Conservation (phyloP, 176 grass and related monocot genomes). For the Oryza officinalis region DNA sequence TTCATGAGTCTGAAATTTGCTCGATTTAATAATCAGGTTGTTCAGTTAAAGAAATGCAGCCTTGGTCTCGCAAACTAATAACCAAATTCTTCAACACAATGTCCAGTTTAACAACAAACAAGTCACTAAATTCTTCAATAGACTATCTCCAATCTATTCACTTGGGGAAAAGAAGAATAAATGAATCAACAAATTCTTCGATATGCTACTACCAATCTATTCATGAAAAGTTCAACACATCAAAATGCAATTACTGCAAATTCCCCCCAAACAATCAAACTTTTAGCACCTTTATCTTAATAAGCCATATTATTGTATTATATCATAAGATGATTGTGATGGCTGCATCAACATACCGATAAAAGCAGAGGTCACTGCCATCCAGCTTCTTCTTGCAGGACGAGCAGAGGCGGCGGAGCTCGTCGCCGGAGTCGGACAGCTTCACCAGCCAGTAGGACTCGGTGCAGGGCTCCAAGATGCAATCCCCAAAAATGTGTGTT, state of each 20-base stretch:
- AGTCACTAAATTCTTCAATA: too few relatives aligned
- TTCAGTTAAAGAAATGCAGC: not conserved
- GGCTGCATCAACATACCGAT: slow-evolving; percentile 46
- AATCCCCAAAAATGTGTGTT: slow-evolving; percentile 92
- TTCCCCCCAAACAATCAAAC: not conserved
- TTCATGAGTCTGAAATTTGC: not conserved
- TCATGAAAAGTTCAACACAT: slow-evolving; percentile 5
- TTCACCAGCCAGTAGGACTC: slow-evolving; percentile 66
- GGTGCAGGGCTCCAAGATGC: slow-evolving; percentile 71
- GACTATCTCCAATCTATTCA: not conserved
- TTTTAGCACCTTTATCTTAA: not conserved
- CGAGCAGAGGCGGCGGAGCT: slow-evolving; percentile 53
- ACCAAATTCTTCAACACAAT: not conserved
- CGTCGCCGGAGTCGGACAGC: slow-evolving; percentile 18
- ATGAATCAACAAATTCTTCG: not conserved
- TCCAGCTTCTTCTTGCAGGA: slow-evolving; percentile 71
- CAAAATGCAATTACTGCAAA: not conserved
- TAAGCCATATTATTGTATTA: not conserved
- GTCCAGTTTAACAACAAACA: slow-evolving; percentile 3
- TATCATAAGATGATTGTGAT: not conserved
- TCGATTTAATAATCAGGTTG: not conserved
- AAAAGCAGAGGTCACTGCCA: slow-evolving; percentile 56
- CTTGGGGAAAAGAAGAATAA: not conserved
- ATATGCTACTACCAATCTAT: not conserved
- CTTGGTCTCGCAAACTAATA: not conserved